Percentiles rank a stretch among this genome's conserved stretches.
These are phyloP conservation scores for Aquilaria agallochum DNA, from an alignment of 441 rosid genomes.

Conservation along the genomic window DNA sequence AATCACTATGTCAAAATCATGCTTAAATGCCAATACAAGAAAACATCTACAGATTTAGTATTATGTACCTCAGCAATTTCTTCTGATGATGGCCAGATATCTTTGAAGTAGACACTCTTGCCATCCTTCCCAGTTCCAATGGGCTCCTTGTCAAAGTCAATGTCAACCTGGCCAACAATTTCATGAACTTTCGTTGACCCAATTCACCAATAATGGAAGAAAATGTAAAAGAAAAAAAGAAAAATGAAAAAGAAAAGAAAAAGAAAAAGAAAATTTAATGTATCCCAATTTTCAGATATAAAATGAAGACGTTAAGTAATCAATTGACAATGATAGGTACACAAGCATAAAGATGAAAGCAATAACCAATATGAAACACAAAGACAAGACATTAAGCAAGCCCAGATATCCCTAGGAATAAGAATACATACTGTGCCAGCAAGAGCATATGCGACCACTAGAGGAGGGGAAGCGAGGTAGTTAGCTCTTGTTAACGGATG, in stretches of 20 bases:
- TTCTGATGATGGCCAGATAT: slow-evolving; percentile 90
- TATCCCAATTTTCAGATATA: neutral
- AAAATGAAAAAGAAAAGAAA: neutral
- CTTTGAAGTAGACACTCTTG: slow-evolving; percentile 69
- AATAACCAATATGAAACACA: no score
- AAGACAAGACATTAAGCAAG: no score
- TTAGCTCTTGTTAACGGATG: slow-evolving; percentile 98
- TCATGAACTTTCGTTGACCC: slow-evolving; percentile 11
- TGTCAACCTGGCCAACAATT: slow-evolving; percentile 62
- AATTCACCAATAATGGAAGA: neutral
- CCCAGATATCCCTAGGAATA: neutral
- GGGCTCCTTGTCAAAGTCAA: slow-evolving; percentile 93
- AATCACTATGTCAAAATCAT: slow-evolving; percentile 10
- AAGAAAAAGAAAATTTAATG: neutral
- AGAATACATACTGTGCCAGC: slow-evolving; percentile 83
- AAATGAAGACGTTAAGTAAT: no score
- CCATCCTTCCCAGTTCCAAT: slow-evolving; percentile 92
- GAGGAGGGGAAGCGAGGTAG: slow-evolving; percentile 98
- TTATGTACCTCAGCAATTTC: slow-evolving; percentile 85
- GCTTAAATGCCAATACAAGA: slow-evolving; percentile 9
- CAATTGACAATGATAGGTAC: no score
- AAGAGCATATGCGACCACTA: slow-evolving; percentile 98
- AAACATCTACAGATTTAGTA: neutral
- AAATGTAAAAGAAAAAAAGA: neutral
- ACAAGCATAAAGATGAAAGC: no score